phyloP scores from a whole-genome alignment of 768 basidiomycete genomes.

The Mycena vitilis region DNA sequence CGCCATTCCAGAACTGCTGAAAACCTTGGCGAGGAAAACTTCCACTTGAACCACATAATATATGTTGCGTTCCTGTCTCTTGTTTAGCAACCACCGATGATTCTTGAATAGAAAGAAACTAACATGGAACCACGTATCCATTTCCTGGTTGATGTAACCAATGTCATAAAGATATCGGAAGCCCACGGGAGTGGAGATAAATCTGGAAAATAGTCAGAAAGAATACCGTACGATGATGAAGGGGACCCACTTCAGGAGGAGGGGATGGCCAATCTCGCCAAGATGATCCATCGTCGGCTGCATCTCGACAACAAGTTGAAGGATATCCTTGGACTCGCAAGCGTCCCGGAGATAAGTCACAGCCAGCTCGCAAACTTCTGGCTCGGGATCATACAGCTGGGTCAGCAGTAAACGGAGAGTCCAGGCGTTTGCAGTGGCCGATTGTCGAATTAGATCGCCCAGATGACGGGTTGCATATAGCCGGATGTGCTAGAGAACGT shows the following conservation, averaged over 20 bases:
- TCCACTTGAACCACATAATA: conserved; percentile 96
- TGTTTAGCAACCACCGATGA: conserved; percentile 21
- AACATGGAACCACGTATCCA: conserved; percentile 97
- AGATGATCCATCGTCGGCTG: conserved; percentile 96
- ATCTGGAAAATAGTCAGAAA: conserved; percentile 58
- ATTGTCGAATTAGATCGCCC: conserved; percentile 79
- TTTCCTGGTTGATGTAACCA: conserved; percentile 93
- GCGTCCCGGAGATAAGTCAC: conserved; percentile 91
- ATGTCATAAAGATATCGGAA: conserved; percentile 93
- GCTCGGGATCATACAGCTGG: conserved; percentile 92
- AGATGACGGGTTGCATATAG: conserved; percentile 90
- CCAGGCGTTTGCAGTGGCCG: conserved; percentile 81
- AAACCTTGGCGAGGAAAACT: conserved; percentile 86
- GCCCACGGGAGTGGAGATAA: conserved; percentile 93
- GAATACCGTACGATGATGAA: background rate
- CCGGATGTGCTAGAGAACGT: conserved; percentile 75
- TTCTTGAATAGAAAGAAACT: conserved; percentile 39
- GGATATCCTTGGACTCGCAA: conserved; percentile 84
- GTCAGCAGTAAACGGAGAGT: conserved; percentile 91
- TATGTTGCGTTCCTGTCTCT: conserved; percentile 85
- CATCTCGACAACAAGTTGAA: conserved; percentile 94
- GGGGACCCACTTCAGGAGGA: conserved; percentile 81
- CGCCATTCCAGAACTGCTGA: conserved; percentile 61
- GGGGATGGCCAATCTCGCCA: conserved; percentile 89
- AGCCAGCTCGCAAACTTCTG: conserved; percentile 91